Conservation (phyloP, 345 rosid genomes). For the Hibiscus tridactylites region DNA sequence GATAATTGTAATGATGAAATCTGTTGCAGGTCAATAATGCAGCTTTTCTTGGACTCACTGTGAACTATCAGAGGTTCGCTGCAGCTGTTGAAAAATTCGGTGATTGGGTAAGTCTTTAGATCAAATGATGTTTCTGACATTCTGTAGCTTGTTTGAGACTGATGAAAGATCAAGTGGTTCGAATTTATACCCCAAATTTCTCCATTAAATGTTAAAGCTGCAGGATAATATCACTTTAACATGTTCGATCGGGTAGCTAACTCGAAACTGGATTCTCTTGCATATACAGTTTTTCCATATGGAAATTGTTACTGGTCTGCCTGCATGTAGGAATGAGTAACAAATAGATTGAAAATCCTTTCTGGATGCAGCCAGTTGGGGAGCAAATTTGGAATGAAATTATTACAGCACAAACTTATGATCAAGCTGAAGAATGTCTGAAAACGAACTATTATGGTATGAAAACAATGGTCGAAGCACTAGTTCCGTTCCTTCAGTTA, state of each 20-base stretch:
- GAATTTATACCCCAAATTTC: neutral
- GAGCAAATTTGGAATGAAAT: slow-evolving; percentile 13
- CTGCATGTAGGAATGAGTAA: neutral
- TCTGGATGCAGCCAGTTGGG: slow-evolving; percentile 3
- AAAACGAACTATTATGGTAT: slow-evolving; percentile 20
- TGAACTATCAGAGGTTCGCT: neutral
- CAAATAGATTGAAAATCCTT: neutral
- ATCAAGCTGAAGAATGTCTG: slow-evolving; percentile 11
- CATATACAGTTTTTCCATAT: too few species aligned
- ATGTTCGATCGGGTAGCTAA: neutral
- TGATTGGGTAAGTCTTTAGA: neutral
- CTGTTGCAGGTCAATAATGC: too few species aligned
- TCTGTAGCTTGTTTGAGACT: neutral
- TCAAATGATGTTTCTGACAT: neutral
- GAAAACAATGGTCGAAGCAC: slow-evolving; percentile 16
- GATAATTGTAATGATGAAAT: too few species aligned
- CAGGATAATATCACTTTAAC: neutral
- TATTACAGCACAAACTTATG: neutral
- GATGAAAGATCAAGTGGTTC: neutral
- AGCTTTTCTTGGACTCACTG: too few species aligned
- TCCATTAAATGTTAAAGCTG: too few species aligned
- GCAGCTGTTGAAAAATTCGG: neutral
- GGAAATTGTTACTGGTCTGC: neutral
- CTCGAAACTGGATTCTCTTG: neutral
- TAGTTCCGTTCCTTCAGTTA: slow-evolving; percentile 8